A percentile compares a stretch with the other conserved stretches of the same genome.
Conservation (phyloP, 1,139 yeast genomes). For the Scheffersomyces lignicola region DNA sequence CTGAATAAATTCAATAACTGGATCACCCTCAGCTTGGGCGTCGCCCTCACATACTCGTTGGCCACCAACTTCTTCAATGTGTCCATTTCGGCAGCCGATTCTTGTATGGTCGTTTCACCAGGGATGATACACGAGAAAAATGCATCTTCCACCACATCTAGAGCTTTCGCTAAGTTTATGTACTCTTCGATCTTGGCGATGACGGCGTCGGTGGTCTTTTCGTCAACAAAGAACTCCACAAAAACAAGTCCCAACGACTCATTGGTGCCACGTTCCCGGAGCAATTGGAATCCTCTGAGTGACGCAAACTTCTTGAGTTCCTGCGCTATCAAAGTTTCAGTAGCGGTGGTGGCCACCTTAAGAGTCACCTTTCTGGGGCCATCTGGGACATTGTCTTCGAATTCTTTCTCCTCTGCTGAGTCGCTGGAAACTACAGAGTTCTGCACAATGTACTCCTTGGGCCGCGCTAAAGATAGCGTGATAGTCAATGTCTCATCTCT, state of each 20-base stretch:
- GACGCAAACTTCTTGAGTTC: conserved; percentile 23
- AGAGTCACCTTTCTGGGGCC: conserved; percentile 38
- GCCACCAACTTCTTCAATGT: conserved; percentile 33
- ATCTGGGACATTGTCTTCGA: conserved; percentile 31
- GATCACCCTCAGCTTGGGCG: conserved; percentile 54
- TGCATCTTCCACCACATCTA: conserved; percentile 23
- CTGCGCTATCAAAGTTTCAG: conserved; percentile 28
- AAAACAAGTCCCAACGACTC: conserved; percentile 42
- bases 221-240: conserved; percentile 31
- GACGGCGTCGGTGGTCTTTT: conserved; percentile 12
- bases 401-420: conserved; percentile 14
- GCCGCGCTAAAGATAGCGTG: conserved; percentile 38
- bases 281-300: conserved; percentile 28
- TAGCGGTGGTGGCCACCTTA: conserved; percentile 22
- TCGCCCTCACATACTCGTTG: conserved; percentile 35
- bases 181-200: conserved; percentile 17
- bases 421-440: conserved; percentile 18
- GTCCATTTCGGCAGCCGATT: conserved; percentile 31
- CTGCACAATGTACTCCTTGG: conserved; percentile 61
- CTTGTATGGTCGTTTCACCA: conserved; percentile 35
- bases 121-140: conserved; percentile 36
- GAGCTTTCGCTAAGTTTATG: conserved; percentile 14
- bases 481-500: conserved; percentile 11
- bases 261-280: conserved; percentile 39
- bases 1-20: conserved; percentile 67